Conservation (phyloP, 1,284 basidiomycete species). For the Moesziomyces antarcticus region DNA sequence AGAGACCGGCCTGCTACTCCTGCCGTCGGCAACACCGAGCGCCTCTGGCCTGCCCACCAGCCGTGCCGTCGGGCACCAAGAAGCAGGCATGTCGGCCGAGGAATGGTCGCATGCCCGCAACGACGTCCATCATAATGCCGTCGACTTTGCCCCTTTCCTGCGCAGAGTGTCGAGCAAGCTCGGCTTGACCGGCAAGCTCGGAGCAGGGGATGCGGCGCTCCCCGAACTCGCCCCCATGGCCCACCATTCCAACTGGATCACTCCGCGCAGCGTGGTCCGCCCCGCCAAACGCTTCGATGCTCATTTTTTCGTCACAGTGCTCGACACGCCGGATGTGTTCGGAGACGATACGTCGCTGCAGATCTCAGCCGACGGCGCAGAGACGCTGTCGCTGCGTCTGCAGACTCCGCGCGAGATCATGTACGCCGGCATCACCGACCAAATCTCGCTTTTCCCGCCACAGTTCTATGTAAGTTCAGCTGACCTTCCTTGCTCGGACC, state of each 20-base stretch:
- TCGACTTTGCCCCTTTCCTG: slow-evolving; percentile 54
- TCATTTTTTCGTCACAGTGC: slow-evolving; percentile 60
- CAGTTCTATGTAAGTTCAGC: slow-evolving; percentile 52
- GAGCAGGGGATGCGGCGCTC: slow-evolving; percentile 6
- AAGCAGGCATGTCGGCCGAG: slow-evolving; percentile 48
- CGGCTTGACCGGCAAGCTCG: slow-evolving; percentile 11
- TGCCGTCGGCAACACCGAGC: slow-evolving; percentile 34
- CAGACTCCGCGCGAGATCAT: slow-evolving; percentile 49
- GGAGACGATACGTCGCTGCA: slow-evolving; percentile 34
- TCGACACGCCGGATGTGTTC: slow-evolving; percentile 51
- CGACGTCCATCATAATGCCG: slow-evolving; percentile 59
- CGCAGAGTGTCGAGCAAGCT: slow-evolving; percentile 33
- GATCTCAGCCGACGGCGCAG: slow-evolving; percentile 55
- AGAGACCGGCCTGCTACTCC: slow-evolving; percentile 57
- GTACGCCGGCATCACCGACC: slow-evolving; percentile 49
- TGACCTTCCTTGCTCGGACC: too few relatives aligned
- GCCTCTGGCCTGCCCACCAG: slow-evolving; percentile 35
- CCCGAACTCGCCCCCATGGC: slow-evolving; percentile 48
- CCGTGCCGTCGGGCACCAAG: slow-evolving; percentile 54
- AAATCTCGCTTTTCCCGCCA: slow-evolving; percentile 58
- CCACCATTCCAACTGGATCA: slow-evolving; percentile 62
- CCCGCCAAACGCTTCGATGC: slow-evolving; percentile 63
- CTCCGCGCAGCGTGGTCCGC: slow-evolving; percentile 54
- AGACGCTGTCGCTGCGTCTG: slow-evolving; percentile 51
- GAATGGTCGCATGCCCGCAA: slow-evolving; percentile 56